Conservation (phyloP, 2,329 filamentous ascomycete genomes). For the Trichoderma lentiforme region DNA sequence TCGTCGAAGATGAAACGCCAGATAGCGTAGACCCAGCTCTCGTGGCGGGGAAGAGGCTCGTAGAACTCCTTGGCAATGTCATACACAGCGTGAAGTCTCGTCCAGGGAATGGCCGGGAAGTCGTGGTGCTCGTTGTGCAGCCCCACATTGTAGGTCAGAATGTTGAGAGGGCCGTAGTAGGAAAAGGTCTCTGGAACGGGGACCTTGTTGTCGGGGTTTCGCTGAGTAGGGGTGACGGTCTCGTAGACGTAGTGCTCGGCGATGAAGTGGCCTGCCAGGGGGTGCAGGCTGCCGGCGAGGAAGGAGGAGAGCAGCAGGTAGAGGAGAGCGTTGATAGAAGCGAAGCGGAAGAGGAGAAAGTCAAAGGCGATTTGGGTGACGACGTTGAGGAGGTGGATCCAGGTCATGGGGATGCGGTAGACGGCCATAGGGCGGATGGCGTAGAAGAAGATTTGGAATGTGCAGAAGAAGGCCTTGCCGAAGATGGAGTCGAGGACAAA, state of each 20-base stretch:
- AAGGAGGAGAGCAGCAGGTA: slow-evolving; percentile 91
- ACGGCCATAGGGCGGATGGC: slow-evolving; percentile 93
- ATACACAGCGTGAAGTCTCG: slow-evolving; percentile 72
- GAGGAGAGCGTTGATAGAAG: slow-evolving; percentile 63
- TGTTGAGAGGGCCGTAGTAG: slow-evolving; percentile 91
- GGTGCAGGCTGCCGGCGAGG: slow-evolving; percentile 89
- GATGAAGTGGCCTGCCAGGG: slow-evolving; percentile 96
- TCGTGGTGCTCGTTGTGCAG: slow-evolving; percentile 99
- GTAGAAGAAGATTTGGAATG: slow-evolving; percentile 99
- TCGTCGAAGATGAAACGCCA: slow-evolving; percentile 95
- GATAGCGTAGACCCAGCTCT: slow-evolving; percentile 88
- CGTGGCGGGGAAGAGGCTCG: slow-evolving; percentile 76
- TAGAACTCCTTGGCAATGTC: slow-evolving; percentile 89
- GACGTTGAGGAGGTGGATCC: slow-evolving; percentile 81
- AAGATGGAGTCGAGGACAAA: slow-evolving; percentile 90
- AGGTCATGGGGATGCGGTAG: slow-evolving; percentile 83
- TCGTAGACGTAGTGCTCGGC: slow-evolving; percentile 91
- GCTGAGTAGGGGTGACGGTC: slow-evolving; percentile 53
- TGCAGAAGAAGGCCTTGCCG: slow-evolving; percentile 98
- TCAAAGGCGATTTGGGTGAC: slow-evolving; percentile 75
- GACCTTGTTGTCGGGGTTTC: slow-evolving; percentile 56
- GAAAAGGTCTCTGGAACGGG: slow-evolving; percentile 90
- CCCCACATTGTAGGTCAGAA: slow-evolving; percentile 94
- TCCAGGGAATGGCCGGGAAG: slow-evolving; percentile 97
- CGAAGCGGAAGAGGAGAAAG: slow-evolving; percentile 58